Evolutionary conservation across 1,139 yeast genomes (phyloP), one percentile per base, ranked within the genome.

Genomic region (Pichia sp.): DNA sequence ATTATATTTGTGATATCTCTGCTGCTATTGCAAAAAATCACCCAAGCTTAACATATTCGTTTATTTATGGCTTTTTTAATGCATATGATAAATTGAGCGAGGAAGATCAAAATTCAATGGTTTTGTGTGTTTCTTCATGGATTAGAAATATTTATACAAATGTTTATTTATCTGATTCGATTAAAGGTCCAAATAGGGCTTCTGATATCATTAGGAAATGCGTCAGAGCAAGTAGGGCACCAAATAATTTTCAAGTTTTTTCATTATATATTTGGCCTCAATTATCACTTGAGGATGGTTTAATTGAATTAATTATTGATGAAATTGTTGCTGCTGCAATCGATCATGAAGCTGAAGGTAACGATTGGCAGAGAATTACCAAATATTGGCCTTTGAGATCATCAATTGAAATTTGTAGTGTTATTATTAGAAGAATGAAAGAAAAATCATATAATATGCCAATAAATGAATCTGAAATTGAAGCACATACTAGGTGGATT

Each of bases 91-190:
- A 71, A 5, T 59, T 71, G 7, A 55, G 66, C 2, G 63, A 61
- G 27, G 68, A 67, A 39, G 58, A 58, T 29, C 66, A 69, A 34
- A 70, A 70, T 46, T 62, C 73, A 34, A 71, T 76, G 6, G 75
- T 81, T 1, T 68, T 83, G 4, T 81, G 80, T 59, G 69, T 83
- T 10, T 73, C 87, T 1, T 90, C 94, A 2, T 88, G 96, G 95
- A 73, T 86, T n/a, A 75, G 75, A 35, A 85, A 87, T 58, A 70
- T 86, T 32, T 78, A 81, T 59, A 73, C 72, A 30, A 66, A 78
- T 56, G 80, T 86, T 11, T 82, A 73, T 58, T 60, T 75, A 40
- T 71, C 69, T 33, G 77, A 74, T 57, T 79, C 76, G 33, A 74
- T 73, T 37, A 69, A 67, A 51, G 94, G 95, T 0, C 75, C 79